These are phyloP conservation scores for Sporisorium reilianum DNA, from an alignment of 1,284 basidiomycete genomes.

Conservation along the genomic window DNA sequence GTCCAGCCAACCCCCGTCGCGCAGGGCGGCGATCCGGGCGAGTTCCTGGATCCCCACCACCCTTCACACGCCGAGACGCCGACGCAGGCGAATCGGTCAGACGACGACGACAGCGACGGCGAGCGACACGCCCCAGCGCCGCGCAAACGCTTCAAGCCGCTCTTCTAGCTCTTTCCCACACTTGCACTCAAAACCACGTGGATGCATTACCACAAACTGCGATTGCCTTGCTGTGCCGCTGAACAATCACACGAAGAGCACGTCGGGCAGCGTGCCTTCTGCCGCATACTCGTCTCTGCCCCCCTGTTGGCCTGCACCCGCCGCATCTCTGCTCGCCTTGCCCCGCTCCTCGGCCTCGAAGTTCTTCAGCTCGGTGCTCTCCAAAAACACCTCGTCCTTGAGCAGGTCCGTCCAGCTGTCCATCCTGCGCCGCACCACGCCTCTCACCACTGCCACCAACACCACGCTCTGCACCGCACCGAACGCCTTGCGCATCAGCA, in stretches of 20 bases:
- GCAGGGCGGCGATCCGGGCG: slow-evolving; percentile 33
- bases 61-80: not conserved
- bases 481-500: slow-evolving; percentile 24
- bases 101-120: slow-evolving; percentile 7
- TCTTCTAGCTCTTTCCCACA: slow-evolving; percentile 14
- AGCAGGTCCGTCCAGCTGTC: slow-evolving; percentile 58
- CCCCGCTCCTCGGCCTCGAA: slow-evolving; percentile 20
- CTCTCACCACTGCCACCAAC: slow-evolving; percentile 7
- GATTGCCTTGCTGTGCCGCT: no score
- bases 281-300: slow-evolving; percentile 14
- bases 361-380: slow-evolving; percentile 64
- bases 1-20: slow-evolving; percentile 33
- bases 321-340: not conserved
- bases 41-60: slow-evolving; percentile 13
- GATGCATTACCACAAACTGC: no score
- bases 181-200: no score
- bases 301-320: not conserved
- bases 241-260: slow-evolving; percentile 25
- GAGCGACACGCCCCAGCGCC: not conserved
- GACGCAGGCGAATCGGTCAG: not conserved
- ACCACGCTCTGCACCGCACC: slow-evolving; percentile 18
- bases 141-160: slow-evolving; percentile 35
- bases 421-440: slow-evolving; percentile 29
- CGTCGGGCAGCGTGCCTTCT: slow-evolving; percentile 39
- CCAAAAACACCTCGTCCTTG: slow-evolving; percentile 65